Evolutionary conservation across 257 asterid species (phyloP), one percentile per base, ranked within the genome.

Genomic region (Nicotiana noctiflora): DNA sequence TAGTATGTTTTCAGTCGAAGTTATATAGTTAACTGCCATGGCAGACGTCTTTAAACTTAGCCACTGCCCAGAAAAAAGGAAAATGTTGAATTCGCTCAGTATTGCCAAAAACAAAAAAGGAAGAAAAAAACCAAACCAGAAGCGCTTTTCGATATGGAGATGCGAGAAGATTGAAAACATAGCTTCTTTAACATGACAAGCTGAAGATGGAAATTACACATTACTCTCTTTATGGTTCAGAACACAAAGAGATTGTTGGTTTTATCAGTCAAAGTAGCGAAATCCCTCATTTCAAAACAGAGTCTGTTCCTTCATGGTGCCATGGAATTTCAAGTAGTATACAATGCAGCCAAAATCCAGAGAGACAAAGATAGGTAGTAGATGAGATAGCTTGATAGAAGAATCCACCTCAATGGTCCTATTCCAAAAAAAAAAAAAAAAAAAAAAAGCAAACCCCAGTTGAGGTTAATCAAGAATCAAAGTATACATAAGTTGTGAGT

Each of bases 321-420:
- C 0, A 70, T 21, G 59, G 37, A 72, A 44, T 46, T 23, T 72
- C 61, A 72, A 46, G 78, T 72, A 21, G 78, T 72, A 23, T 72
- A 56, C 78, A 81, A 34, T 72, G 83, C 83, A 57, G 75, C 80
- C 57, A 81, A 81, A 67, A 70, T 75, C 83, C 83, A 72, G 34
- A 72, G 19, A 23, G 40, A 72, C 25, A 81, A 44, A 15, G 80
- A 72, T 27, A 59, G 79, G 77, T 81, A 81, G 40, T 81, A 81
- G 25, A 59, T 63, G 31, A 81, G 79, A 72, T 81, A 81, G 49
- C 83, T 81, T 74, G 83, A 81, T 14, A 81, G 53, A 81, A 81
- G 83, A 56, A 70, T 81, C 80, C 83, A 81, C 57, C 80, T 81
- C 53, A 72, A 40, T 1, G 63, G 75, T 25, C 83, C 83, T 81